Conservation (phyloP, 2,329 filamentous ascomycete species). For the Pseudogymnoascus sp. region DNA sequence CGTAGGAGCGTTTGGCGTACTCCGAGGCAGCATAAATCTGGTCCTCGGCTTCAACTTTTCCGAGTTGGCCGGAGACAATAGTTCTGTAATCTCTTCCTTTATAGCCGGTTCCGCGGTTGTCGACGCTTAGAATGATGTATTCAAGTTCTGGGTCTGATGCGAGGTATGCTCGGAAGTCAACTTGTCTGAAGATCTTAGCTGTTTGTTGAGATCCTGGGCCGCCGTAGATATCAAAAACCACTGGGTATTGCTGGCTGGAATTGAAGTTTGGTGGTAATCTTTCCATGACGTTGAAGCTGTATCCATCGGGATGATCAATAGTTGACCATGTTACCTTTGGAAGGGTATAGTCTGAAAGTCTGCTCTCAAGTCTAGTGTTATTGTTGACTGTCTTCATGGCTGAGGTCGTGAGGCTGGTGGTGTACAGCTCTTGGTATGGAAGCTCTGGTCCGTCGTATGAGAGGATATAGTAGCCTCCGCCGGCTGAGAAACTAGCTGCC, state of each 20-base stretch:
- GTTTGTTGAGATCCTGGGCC: constrained; percentile 59
- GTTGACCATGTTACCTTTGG: constrained; percentile 58
- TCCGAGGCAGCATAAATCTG: constrained; percentile 60
- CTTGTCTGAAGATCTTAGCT: constrained; percentile 45
- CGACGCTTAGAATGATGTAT: constrained; percentile 60
- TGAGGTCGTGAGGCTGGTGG: constrained; percentile 42
- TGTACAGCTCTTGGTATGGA: constrained; percentile 62
- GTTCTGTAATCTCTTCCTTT: constrained; percentile 57
- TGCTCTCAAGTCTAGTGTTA: constrained; percentile 49
- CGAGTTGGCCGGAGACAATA: constrained; percentile 51
- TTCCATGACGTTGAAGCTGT: constrained; percentile 57
- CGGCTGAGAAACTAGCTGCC: constrained; percentile 54
- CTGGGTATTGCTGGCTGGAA: constrained; percentile 54
- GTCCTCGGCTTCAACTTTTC: constrained; percentile 56
- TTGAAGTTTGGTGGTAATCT: constrained; percentile 59
- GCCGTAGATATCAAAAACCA: constrained; percentile 61
- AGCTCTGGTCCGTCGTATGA: constrained; percentile 59
- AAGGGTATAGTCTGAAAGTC: constrained; percentile 52
- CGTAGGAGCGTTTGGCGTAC: constrained; percentile 43
- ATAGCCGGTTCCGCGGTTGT: constrained; percentile 60
- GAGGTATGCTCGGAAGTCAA: constrained; percentile 57
- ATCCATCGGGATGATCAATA: constrained; percentile 54
- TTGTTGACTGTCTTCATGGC: constrained; percentile 52
- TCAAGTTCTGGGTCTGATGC: constrained; percentile 60
- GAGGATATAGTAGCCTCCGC: constrained; percentile 52